Conservation (phyloP, 352 stramenopile species). For the Phytophthora pini region DNA sequence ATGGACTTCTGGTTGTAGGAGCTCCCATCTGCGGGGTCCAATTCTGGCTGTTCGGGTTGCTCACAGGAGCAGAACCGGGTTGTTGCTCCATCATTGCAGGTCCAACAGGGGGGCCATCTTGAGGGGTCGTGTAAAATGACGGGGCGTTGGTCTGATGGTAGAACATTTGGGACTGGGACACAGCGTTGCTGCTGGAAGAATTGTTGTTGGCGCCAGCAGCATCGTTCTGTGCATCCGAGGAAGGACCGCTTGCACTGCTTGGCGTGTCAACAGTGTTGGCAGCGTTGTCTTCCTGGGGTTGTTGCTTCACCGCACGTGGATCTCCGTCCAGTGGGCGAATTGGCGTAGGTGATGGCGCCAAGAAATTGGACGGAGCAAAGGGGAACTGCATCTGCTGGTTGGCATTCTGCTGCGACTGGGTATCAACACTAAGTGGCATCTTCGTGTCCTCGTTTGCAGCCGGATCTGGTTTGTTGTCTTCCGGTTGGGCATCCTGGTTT, state of each 20-base stretch:
- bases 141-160: constrained; percentile 57
- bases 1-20: constrained; percentile 18
- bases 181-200: constrained; percentile 27
- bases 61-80: constrained; percentile 14
- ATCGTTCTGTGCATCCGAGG: constrained; percentile 19
- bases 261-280: constrained; percentile 5
- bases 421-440: constrained; percentile 23
- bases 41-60: constrained; percentile 28
- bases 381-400: constrained; percentile 54
- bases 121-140: constrained; percentile 65
- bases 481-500: background rate
- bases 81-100: constrained; percentile 48
- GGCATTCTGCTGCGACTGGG: constrained; percentile 12
- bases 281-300: constrained; percentile 20
- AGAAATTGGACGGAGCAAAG: constrained; percentile 68
- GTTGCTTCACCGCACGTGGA: constrained; percentile 48
- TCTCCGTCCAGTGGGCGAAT: constrained; percentile 78
- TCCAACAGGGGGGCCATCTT: constrained; percentile 49
- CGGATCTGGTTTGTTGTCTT: constrained; percentile 5
- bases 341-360: constrained; percentile 71
- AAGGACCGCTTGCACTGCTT: constrained; percentile 2
- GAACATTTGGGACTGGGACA: constrained; percentile 67
- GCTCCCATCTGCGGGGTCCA: constrained; percentile 37
- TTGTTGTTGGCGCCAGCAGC: constrained; percentile 6
- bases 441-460: background rate